Evolutionary conservation across 192 early-diverging fungal genomes (phyloP).

Genomic region (Backusella morwellensis): DNA sequence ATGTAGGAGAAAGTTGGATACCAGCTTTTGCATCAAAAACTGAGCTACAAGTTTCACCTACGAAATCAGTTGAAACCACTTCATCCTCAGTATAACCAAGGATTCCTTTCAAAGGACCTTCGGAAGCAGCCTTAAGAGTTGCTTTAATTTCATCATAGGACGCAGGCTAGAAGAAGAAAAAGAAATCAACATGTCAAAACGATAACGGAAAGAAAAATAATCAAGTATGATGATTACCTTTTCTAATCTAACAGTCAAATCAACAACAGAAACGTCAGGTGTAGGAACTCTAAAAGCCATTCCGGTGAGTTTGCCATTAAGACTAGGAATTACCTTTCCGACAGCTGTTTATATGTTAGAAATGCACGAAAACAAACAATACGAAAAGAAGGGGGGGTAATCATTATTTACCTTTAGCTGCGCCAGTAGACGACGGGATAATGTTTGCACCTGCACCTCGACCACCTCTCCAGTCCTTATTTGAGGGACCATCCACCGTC

Average conservation of each 20-base stretch:
- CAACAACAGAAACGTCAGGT: constrained; percentile 96
- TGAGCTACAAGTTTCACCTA: constrained; percentile 86
- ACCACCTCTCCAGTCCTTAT: constrained; percentile 96
- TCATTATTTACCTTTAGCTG: constrained; percentile 79
- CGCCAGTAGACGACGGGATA: constrained; percentile 96
- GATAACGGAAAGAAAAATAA: not conserved
- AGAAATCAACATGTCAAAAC: not conserved
- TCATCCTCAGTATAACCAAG: constrained; percentile 94
- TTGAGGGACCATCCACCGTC: constrained; percentile 97
- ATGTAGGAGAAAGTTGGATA: constrained; percentile 90
- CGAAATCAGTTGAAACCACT: constrained; percentile 95
- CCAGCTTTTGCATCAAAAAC: constrained; percentile 98
- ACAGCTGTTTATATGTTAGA: constrained; percentile 57
- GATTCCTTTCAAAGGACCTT: constrained; percentile 80
- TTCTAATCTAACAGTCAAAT: constrained; percentile 89
- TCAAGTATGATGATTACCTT: constrained; percentile 47
- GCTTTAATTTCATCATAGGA: constrained; percentile 90
- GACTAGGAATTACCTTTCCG: constrained; percentile 92
- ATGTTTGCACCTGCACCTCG: constrained; percentile 95
- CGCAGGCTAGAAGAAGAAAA: constrained; percentile 48
- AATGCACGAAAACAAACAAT: not conserved
- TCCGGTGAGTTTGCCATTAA: constrained; percentile 87
- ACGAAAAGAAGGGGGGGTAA: not conserved
- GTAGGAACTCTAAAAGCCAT: constrained; percentile 97
- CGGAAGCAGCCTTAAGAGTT: constrained; percentile 83